Base-by-base conservation (phyloP, 257 asterid species). In the Primulina tabacum region DNA sequence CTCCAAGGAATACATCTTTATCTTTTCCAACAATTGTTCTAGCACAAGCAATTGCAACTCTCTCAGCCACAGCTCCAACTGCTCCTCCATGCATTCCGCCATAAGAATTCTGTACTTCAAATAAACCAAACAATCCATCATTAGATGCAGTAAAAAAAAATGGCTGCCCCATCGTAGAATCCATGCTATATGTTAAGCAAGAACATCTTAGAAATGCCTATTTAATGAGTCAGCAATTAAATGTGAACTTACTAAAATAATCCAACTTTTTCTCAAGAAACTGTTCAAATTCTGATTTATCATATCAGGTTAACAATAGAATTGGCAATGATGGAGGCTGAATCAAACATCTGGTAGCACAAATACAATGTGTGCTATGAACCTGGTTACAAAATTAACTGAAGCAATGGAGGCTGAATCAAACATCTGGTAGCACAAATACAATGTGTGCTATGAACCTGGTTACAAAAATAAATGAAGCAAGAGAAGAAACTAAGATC, bases 71-170 rank as follows among this genome's bases (percentile, higher is more conserved):
- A 67, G 92, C 79, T 7, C 82, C 97, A 71, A 90, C 93, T 2
- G 95, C 86, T 37, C 99, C 99, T 64, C 99, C 99, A 16, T 93
- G 96, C 96, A 90, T 74, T 72, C 92, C 93, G 17, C 86, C 82
- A 64, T 86, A 90, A 14, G 7, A 40, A 73, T 90, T 93, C 97
- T 90, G 71, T 26, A 66, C n/a, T 17, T 55, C 53, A 37, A 70
- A 20, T 55, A 4, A 67, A 71, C 18, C 7, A 73, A 73, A 71
- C 2, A 70, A 24, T 43, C 50, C 71, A 60, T 24, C 56, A 67
- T 66, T 69, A 72, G 72, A 20, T 20, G 68, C 35, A 20, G 16
- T 26, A 12, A n/a, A 18, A 24, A 24, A 61, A 55, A 33, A 43
- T 16, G 30, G 61, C 55, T 43, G 6, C 53, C n/a, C 53, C 2